Conservation (phyloP, 1,284 basidiomycete species). For the Sporisorium exsertum region DNA sequence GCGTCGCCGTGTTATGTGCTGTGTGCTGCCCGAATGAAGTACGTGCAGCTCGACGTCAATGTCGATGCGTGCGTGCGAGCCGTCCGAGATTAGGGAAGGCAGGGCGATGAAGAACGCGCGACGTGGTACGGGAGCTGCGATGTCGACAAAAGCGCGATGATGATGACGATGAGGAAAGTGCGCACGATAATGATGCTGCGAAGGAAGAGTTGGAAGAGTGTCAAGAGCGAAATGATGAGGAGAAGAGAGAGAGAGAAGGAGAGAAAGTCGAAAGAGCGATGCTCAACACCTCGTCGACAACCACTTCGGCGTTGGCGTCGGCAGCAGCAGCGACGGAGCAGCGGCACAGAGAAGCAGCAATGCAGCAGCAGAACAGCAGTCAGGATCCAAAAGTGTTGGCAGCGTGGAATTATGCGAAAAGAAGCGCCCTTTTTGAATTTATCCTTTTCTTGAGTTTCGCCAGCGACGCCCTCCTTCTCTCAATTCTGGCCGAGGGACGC, state of each 20-base stretch:
- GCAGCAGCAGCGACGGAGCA: neutral
- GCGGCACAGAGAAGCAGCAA: neutral
- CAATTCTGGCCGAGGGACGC: too few relatives aligned
- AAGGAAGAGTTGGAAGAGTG: neutral
- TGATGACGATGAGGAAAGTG: slow-evolving; percentile 4
- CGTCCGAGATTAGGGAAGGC: neutral
- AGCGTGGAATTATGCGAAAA: neutral
- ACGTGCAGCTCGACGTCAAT: neutral
- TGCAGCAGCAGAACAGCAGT: neutral
- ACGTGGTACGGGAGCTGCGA: neutral
- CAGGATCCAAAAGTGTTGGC: neutral
- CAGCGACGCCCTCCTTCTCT: neutral
- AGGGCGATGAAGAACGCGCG: neutral
- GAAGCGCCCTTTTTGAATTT: neutral
- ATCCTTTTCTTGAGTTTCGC: neutral
- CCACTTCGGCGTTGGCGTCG: neutral
- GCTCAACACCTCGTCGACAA: neutral
- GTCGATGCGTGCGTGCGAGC: neutral
- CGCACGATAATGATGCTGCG: neutral
- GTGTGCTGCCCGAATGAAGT: neutral
- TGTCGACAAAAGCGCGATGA: slow-evolving; percentile 1
- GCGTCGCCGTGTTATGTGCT: too few relatives aligned
- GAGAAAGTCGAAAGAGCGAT: neutral
- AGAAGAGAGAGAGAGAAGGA: neutral
- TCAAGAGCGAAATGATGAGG: neutral